Base-by-base conservation (phyloP, 306 rosid genomes). In the Sicyos baderoa region DNA sequence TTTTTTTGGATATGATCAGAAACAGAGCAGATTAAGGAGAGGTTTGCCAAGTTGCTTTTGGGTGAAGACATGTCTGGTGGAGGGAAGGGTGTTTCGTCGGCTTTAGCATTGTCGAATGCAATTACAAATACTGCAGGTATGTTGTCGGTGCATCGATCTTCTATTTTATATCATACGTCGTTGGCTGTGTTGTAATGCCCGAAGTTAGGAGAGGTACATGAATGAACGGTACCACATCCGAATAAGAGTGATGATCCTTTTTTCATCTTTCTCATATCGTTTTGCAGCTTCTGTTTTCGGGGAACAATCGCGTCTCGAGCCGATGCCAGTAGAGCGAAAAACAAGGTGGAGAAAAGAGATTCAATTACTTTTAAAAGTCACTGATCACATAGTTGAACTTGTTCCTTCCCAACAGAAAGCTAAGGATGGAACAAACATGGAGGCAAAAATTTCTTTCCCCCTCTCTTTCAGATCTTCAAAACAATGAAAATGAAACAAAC, bases 11-110 rank as follows among this genome's bases (percentile, higher is more conserved):
- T 76, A 76, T 78, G 78, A 78, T 80, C 90, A 94, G 97, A 94
- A 60, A 85, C 85, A 79, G 99, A 88, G 68, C 90, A 86, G 79
- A 86, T 90, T 95, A 90, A 85, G 82, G 99, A 94, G 89, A 84
- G 88, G 83, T 94, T 90, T 74, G 78, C 99, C 60, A 94, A 94
- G 71, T 76, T 94, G 69, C 86, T 94, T 53, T 77, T 94, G 79
- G 99, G 99, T 17, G 99, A 94, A 71, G 99, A 94, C 68, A 90
- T 93, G 99, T 93, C 99, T 3, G 99, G 99, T 42, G 99, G 99
- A 77, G 99, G 99, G 48, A 88, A 88, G 72, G 97, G 99, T 57
- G 99, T 93, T 81, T 86, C 99, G 0, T 90, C 99, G n/a, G 96
- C 99, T 70, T 78, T 93, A 75, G 99, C 99, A 55, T 78, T 93